Base-by-base conservation (phyloP, 2,329 filamentous ascomycete genomes). In the Cladosporium phlei region DNA sequence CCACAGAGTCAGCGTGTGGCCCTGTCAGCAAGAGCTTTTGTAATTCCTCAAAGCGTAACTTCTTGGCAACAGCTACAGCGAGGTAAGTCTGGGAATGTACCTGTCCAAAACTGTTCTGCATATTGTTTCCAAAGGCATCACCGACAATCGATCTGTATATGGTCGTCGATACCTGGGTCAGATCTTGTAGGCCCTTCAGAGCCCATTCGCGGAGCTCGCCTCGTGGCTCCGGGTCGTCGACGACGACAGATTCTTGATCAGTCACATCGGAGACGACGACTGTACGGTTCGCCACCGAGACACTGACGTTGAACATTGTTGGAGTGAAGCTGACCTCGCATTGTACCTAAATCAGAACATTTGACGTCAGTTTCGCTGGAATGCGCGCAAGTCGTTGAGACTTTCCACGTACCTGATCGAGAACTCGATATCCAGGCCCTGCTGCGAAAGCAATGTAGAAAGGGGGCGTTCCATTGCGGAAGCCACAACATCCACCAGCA, bases 241-340 rank as follows among this genome's bases (percentile, higher is more conserved):
- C 19, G 9, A 12, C 4, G 19, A 16, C 20, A 28, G 9, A 14
- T 6, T 44, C 30, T 17, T 21, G 27, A 12, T 17, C 10, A 8
- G 11, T 8, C 10, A 4, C 27, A 4, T 10, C 10, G 14, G 14
- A 29, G 17, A 44, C 40, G 4, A 19, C 20, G 28, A 44, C 22
- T n/a, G 40, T 44, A 8, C 40, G 27, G 14, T 44, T 44, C 9
- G 19, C 8, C 5, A 33, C 14, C 3, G 40, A 44, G 12, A 44
- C 40, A 12, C 8, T 16, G 9, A 44, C 21, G 19, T 12, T 8
- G 14, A 24, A 34, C 4, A 22, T n/a, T 3, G 29, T 22, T 12
- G 40, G 40, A 11, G 27, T 21, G 17, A 44, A 44, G 5, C 4
- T 12, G 11, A 44, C 8, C 30, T 44, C 40, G 40, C 40, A 44